These are phyloP conservation scores for Gastrolobium villosum DNA, from an alignment of 306 rosid species.

Conservation along the genomic window DNA sequence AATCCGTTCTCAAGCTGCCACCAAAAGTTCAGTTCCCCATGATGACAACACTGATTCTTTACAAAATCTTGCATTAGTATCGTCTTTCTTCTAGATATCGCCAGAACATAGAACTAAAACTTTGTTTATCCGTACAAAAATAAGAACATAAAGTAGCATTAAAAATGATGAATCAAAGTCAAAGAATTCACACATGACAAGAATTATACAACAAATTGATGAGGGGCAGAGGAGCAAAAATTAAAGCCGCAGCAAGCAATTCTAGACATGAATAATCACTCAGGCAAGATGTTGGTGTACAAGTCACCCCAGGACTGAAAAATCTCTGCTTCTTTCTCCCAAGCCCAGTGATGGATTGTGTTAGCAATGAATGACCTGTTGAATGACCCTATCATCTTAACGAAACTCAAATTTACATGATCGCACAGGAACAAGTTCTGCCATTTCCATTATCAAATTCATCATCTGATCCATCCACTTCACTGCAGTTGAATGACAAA, in stretches of 20 bases:
- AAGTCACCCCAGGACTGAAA: slow-evolving; percentile 47
- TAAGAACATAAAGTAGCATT: slow-evolving; percentile 52
- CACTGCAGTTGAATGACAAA: slow-evolving; percentile 69
- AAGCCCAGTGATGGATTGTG: slow-evolving; percentile 51
- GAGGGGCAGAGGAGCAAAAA: slow-evolving; percentile 66
- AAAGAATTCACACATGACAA: slow-evolving; percentile 65
- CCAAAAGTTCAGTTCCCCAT: slow-evolving; percentile 9
- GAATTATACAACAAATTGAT: slow-evolving; percentile 65
- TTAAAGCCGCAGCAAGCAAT: slow-evolving; percentile 72
- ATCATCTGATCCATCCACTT: slow-evolving; percentile 82
- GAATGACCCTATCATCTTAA: slow-evolving; percentile 52
- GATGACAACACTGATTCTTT: slow-evolving; percentile 25
- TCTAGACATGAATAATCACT: slow-evolving; percentile 63
- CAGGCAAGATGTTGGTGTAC: slow-evolving; percentile 44
- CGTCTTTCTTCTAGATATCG: slow-evolving; percentile 39
- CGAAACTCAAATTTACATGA: slow-evolving; percentile 72
- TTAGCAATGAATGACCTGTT: slow-evolving; percentile 51
- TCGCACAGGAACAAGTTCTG: slow-evolving; percentile 80
- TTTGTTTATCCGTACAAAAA: slow-evolving; percentile 47
- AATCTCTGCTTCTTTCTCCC: slow-evolving; percentile 53
- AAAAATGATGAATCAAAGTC: slow-evolving; percentile 63
- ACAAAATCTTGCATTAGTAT: slow-evolving; percentile 44
- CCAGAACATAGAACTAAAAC: slow-evolving; percentile 42
- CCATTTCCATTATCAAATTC: slow-evolving; percentile 80
- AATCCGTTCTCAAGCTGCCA: slow-evolving; percentile 26